A percentile compares a stretch with the other conserved stretches of the same genome.
Conservation (phyloP, 163 green algal genomes). For the Chlamydomonas reinhardtii region DNA sequence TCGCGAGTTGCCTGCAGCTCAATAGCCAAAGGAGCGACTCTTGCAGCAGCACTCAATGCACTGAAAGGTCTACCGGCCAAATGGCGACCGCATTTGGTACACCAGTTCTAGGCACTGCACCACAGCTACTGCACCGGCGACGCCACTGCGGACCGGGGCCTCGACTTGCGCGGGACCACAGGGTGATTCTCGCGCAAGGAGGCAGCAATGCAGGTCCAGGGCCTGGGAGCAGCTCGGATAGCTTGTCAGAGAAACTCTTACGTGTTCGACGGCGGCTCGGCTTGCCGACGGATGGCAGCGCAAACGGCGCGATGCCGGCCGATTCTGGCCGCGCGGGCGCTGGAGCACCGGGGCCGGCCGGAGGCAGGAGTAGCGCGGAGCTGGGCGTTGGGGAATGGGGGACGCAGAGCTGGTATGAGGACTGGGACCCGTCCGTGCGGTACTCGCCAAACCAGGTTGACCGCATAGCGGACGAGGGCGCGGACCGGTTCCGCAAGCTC, state of each 20-base stretch:
- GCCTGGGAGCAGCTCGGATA: conserved; percentile 1
- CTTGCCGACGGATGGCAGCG: not conserved
- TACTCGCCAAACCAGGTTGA: conserved; percentile 57
- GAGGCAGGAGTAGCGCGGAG: too few relatives aligned
- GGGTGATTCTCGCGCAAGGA: not conserved
- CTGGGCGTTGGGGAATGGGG: conserved; percentile 48
- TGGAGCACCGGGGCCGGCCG: too few relatives aligned
- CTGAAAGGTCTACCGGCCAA: too few relatives aligned
- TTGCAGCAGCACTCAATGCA: too few relatives aligned
- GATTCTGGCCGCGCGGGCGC: too few relatives aligned
- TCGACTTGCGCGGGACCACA: too few relatives aligned
- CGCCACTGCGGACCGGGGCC: too few relatives aligned
- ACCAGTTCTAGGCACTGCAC: too few relatives aligned
- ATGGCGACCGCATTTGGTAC: too few relatives aligned
- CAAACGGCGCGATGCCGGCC: not conserved
- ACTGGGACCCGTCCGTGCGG: conserved; percentile 69
- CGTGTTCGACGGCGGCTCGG: conserved; percentile 41
- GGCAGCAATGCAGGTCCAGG: not conserved
- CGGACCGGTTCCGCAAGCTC: conserved; percentile 32
- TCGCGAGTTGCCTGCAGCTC: too few relatives aligned
- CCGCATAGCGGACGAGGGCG: conserved; percentile 52
- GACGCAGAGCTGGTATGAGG: conserved; percentile 55
- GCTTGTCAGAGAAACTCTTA: conserved; percentile 16
- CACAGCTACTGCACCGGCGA: too few relatives aligned
- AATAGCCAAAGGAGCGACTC: too few relatives aligned